A percentile compares a stretch with the other conserved stretches of the same genome.
phyloP scores from a whole-genome alignment of 2,329 filamentous ascomycete species.

The Penicillium fuscoglaucum region DNA sequence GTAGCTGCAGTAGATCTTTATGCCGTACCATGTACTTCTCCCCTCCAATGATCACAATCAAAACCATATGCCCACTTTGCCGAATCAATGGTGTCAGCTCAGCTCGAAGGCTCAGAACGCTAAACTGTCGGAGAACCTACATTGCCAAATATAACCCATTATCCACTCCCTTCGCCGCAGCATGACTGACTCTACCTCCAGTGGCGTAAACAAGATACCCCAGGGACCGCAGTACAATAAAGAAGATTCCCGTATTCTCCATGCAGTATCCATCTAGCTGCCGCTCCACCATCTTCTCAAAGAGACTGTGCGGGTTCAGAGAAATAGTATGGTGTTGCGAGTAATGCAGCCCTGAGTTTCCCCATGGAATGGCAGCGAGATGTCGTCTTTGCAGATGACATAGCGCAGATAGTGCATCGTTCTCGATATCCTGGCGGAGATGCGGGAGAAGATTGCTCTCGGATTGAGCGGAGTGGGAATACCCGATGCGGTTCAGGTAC shows the following conservation, averaged over 20 bases:
- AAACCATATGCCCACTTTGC: slow-evolving; percentile 57
- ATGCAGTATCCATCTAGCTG: slow-evolving; percentile 61
- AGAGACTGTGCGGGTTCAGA: slow-evolving; percentile 52
- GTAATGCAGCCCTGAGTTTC: slow-evolving; percentile 59
- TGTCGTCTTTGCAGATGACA: slow-evolving; percentile 45
- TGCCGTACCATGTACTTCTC: slow-evolving; percentile 44
- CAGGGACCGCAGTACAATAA: slow-evolving; percentile 52
- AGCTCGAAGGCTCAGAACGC: not conserved
- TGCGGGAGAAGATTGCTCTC: slow-evolving; percentile 26
- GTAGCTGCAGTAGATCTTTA: not conserved
- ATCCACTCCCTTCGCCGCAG: slow-evolving; percentile 36
- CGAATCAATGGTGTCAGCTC: not conserved
- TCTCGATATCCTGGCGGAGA: slow-evolving; percentile 29
- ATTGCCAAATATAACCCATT: slow-evolving; percentile 50
- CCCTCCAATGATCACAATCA: slow-evolving; percentile 58
- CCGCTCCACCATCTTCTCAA: slow-evolving; percentile 53
- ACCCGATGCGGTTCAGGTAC: slow-evolving; percentile 38
- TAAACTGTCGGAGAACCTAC: slow-evolving; percentile 31
- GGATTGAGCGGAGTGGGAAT: slow-evolving; percentile 18
- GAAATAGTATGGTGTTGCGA: slow-evolving; percentile 51
- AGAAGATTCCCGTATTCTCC: slow-evolving; percentile 59
- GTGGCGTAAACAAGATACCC: slow-evolving; percentile 57
- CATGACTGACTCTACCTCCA: slow-evolving; percentile 52
- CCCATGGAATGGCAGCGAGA: slow-evolving; percentile 54
- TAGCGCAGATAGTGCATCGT: slow-evolving; percentile 35